Percentiles rank a stretch among this genome's conserved stretches.
phyloP scores from a whole-genome alignment of 768 basidiomycete species.

The Leccinum subtestaceum region DNA sequence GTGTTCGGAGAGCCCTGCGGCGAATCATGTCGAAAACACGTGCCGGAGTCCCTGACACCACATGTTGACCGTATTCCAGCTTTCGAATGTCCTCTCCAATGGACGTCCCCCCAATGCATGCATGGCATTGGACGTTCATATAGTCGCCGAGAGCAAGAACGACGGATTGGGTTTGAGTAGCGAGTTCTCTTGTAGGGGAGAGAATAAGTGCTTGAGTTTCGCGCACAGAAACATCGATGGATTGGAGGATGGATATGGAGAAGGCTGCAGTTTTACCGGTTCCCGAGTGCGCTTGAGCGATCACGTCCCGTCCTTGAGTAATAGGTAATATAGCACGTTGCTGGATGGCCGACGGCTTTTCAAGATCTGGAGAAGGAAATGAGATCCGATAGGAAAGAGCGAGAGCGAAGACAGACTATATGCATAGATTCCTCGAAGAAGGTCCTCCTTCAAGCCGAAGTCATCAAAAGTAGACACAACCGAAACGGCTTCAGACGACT shows the following conservation, averaged over 20 bases:
- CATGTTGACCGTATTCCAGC: constrained; percentile 95
- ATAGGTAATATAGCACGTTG: constrained; percentile 97
- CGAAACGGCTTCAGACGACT: constrained; percentile 89
- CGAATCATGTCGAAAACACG: constrained; percentile 99
- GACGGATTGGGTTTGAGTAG: constrained; percentile 98
- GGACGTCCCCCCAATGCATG: constrained; percentile 95
- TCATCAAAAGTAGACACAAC: constrained; percentile 90
- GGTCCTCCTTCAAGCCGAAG: constrained; percentile 89
- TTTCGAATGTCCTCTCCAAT: constrained; percentile 98
- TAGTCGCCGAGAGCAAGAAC: constrained; percentile 96
- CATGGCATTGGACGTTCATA: constrained; percentile 99
- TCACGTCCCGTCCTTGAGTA: constrained; percentile 93
- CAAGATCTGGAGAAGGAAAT: constrained; percentile 61
- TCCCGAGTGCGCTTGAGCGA: constrained; percentile 98
- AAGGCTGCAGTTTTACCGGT: constrained; percentile 99
- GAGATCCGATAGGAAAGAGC: constrained; percentile 1
- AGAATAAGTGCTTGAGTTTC: constrained; percentile 96
- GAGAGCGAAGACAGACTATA: constrained; percentile 65
- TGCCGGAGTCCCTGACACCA: constrained; percentile 95
- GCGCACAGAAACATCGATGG: constrained; percentile 91
- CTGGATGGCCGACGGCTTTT: constrained; percentile 98
- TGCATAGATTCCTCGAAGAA: constrained; percentile 95
- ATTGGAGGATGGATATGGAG: constrained; percentile 96
- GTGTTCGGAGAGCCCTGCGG: constrained; percentile 84
- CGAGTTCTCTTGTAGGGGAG: constrained; percentile 97